Percentiles rank a stretch among this genome's conserved stretches.
Evolutionary conservation across 116 monocot species (phyloP).

Genomic region (Cymodocea nodosa): DNA sequence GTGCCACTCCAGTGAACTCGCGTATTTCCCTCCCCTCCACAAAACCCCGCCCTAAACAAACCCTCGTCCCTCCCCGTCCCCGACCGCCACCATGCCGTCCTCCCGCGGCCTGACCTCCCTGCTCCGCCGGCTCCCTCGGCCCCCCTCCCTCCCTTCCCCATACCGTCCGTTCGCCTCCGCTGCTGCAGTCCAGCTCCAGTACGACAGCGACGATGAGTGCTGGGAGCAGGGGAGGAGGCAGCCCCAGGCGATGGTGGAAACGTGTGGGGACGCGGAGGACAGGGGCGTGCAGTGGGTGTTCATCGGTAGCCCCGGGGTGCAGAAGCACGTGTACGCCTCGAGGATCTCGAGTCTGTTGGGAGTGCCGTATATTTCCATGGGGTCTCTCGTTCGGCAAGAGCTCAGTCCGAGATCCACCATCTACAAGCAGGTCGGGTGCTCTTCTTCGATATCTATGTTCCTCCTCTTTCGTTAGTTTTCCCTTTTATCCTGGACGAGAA

Average conservation of each 20-base stretch:
- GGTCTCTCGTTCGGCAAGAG: conserved; percentile 74
- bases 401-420: conserved; percentile 58
- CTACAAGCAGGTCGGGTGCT: conserved; percentile 50
- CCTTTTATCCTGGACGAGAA: background rate
- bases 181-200: conserved; percentile 19
- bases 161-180: conserved; percentile 8
- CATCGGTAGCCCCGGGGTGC: conserved; percentile 61
- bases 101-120: conserved; percentile 17
- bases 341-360: conserved; percentile 50
- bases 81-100: background rate
- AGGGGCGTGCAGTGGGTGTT: conserved; percentile 66
- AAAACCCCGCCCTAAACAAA: too few species aligned
- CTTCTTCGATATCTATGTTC: background rate
- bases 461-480: background rate
- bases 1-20: too few species aligned
- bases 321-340: conserved; percentile 71
- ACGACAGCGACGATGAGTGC: background rate
- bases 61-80: too few species aligned
- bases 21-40: too few species aligned
- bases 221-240: background rate
- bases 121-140: background rate
- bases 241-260: conserved; percentile 2
- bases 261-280: conserved; percentile 29
- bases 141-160: background rate
- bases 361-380: conserved; percentile 73